Base-by-base conservation (phyloP, 2,329 filamentous ascomycete species). In the Ophiocordyceps unilateralis region DNA sequence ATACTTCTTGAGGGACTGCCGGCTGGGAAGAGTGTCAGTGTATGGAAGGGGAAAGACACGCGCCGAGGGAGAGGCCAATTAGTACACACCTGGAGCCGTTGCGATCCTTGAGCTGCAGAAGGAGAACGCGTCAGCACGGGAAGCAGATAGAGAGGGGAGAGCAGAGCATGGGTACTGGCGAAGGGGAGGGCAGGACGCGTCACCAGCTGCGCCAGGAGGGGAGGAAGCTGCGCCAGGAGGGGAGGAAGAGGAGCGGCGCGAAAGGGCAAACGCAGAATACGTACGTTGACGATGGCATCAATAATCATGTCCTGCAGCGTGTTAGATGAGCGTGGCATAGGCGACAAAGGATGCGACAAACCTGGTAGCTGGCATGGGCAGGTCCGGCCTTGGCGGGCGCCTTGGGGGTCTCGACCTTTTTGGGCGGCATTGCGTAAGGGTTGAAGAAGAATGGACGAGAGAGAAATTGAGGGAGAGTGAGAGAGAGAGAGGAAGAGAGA, bases 1-100 rank as follows among this genome's bases (percentile, higher is more conserved):
- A 59, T 71, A 76, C 59, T 77, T 76, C 70, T 77, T 77, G 48
- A 77, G 62, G 40, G 67, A 68, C 58, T 74, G 73, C 48, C 73
- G 73, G 62, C 72, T 75, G 43, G 42, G 41, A 23, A 49, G 9
- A 19, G 4, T 5, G 19, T 30, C 32, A 34, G n/a, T 36, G 14
- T 1, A 3, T n/a, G 12, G 10, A 40, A 8, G 15, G 15, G 10
- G 5, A n/a, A 28, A 40, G 22, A n/a, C 9, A 40, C 26, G 10
- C 15, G 36, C 11, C n/a, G n/a, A n/a, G n/a, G n/a, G n/a, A n/a
- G n/a, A n/a, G n/a, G n/a, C n/a, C n/a, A n/a, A 22, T 12, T 22
- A 40, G 15, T n/a, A 28, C 39, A n/a, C 53, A 59, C 58, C 58
- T 60, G 20, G 72, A 76, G 47, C 73, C 73, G 54, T 76, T 76